phyloP scores from a whole-genome alignment of 2,329 filamentous ascomycete species.

The Aspergillus novofumigatus region DNA sequence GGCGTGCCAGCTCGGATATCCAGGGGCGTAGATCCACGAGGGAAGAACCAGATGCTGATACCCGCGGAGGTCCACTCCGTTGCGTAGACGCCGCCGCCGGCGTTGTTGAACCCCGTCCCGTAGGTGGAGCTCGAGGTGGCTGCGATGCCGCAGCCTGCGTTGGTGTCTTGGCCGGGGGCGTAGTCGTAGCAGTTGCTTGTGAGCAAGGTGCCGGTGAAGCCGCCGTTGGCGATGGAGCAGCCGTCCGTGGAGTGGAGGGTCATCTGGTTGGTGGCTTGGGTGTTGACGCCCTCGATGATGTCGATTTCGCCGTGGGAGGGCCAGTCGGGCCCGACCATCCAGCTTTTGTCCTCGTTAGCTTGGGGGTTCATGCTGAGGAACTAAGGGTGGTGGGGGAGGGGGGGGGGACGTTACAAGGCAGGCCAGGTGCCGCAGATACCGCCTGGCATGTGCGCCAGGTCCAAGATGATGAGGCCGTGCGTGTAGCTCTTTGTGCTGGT shows the following conservation, averaged over 20 bases:
- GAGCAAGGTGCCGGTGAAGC: slow-evolving; percentile 45
- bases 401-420: slow-evolving; percentile 49
- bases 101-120: slow-evolving; percentile 67
- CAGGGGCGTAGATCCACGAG: slow-evolving; percentile 59
- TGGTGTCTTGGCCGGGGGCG: slow-evolving; percentile 39
- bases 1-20: slow-evolving; percentile 60
- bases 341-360: too few species aligned
- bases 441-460: slow-evolving; percentile 69
- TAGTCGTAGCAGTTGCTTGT: slow-evolving; percentile 56
- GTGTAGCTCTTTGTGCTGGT: slow-evolving; percentile 61
- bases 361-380: background rate
- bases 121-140: slow-evolving; percentile 52
- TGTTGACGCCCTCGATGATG: slow-evolving; percentile 74
- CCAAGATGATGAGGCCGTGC: slow-evolving; percentile 66
- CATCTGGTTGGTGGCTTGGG: slow-evolving; percentile 55
- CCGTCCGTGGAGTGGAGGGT: slow-evolving; percentile 63
- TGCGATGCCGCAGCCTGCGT: slow-evolving; percentile 57
- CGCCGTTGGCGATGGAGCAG: slow-evolving; percentile 54
- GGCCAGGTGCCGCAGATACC: slow-evolving; percentile 71
- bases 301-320: slow-evolving; percentile 70
- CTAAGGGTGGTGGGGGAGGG: too few species aligned
- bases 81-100: slow-evolving; percentile 66
- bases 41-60: slow-evolving; percentile 82
- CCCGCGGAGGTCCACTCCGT: slow-evolving; percentile 69
- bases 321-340: slow-evolving; percentile 64